These are phyloP conservation scores for Salix arbutifolia DNA, from an alignment of 345 rosid genomes.

Conservation along the genomic window DNA sequence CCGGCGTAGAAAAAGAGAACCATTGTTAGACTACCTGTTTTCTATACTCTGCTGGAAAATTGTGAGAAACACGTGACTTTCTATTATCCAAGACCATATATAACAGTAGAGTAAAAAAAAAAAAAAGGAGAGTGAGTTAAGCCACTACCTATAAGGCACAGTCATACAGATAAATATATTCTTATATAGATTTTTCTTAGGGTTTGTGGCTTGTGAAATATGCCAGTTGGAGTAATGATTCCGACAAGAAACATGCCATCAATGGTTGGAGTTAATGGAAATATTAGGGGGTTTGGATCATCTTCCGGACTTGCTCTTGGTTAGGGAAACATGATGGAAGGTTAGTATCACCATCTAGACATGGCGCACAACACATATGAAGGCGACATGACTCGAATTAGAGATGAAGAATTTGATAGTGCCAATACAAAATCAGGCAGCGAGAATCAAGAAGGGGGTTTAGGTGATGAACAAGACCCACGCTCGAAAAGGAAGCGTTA, in stretches of 20 bases:
- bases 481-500: conserved; percentile 85
- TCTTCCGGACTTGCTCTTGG: conserved; percentile 43
- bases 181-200: background rate
- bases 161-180: background rate
- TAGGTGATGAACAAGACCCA: conserved; percentile 74
- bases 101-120: background rate
- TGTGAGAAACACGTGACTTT: background rate
- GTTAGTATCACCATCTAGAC: conserved; percentile 45
- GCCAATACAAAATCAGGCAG: conserved; percentile 73
- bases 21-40: conserved; percentile 10
- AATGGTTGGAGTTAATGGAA: conserved; percentile 37
- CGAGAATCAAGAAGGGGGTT: conserved; percentile 80
- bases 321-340: conserved; percentile 64
- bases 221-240: conserved; percentile 60
- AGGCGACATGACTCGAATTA: conserved; percentile 40
- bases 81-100: background rate
- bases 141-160: background rate
- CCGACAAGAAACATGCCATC: conserved; percentile 58
- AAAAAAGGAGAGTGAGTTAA: background rate
- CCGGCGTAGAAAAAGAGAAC: background rate
- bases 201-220: conserved; percentile 29
- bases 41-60: background rate
- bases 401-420: conserved; percentile 66
- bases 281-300: conserved; percentile 43
- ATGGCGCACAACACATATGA: conserved; percentile 53